These are phyloP conservation scores for Schizothecium vesticola DNA, from an alignment of 495 filamentous ascomycete species.

Conservation along the genomic window DNA sequence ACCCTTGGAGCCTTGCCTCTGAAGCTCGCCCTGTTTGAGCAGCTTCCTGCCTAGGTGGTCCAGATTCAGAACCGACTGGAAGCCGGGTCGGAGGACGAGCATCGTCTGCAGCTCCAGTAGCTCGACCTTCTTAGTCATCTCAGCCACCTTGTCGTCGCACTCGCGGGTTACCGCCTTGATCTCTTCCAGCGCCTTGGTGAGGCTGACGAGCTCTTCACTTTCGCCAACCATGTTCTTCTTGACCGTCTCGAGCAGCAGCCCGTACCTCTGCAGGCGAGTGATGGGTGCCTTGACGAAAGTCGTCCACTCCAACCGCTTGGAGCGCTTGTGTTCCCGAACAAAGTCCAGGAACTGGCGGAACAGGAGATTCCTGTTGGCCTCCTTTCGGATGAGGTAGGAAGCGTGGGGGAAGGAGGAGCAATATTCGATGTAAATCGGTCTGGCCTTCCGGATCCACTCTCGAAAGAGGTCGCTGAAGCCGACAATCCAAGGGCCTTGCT, in stretches of 20 bases:
- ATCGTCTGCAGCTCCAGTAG: conserved; percentile 78
- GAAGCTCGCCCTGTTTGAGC: conserved; percentile 83
- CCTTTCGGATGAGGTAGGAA: conserved; percentile 74
- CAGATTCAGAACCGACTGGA: conserved; percentile 86
- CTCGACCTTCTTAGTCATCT: conserved; percentile 87
- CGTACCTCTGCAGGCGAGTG: conserved; percentile 86
- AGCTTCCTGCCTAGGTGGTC: conserved; percentile 88
- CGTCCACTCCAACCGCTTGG: conserved; percentile 84
- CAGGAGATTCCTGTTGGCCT: conserved; percentile 74
- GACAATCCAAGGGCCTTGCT: conserved; percentile 89
- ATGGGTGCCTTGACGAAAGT: conserved; percentile 92
- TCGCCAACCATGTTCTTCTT: conserved; percentile 78
- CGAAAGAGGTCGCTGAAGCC: conserved; percentile 97
- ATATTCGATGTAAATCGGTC: conserved; percentile 83
- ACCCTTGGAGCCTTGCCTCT: conserved; percentile 76
- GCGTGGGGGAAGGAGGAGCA: conserved; percentile 83
- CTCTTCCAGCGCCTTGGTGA: conserved; percentile 86
- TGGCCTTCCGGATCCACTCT: conserved; percentile 97
- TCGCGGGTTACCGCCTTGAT: conserved; percentile 87
- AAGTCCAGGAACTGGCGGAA: conserved; percentile 84
- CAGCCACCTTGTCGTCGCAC: conserved; percentile 90
- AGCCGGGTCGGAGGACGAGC: conserved; percentile 75
- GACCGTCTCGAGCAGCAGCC: conserved; percentile 75
- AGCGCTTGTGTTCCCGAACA: conserved; percentile 71
- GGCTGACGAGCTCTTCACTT: conserved; percentile 83